These are phyloP conservation scores for Penicillium sp. DNA, from an alignment of 2,329 filamentous ascomycete species.

Conservation along the genomic window DNA sequence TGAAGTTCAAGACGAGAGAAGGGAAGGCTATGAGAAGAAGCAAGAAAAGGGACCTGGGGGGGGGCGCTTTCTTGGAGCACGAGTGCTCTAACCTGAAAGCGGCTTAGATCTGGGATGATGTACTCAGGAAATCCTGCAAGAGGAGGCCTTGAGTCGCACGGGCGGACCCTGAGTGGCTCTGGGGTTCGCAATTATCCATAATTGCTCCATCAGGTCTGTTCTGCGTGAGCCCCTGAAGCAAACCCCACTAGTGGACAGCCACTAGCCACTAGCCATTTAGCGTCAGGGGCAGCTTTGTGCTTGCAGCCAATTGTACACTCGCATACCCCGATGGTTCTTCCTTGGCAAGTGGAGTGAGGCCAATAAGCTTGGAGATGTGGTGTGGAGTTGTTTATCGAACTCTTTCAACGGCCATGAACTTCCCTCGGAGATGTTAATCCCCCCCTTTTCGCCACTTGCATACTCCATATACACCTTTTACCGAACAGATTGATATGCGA, in stretches of 20 bases:
- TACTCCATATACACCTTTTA: too few relatives aligned
- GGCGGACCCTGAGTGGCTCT: conserved; percentile 15
- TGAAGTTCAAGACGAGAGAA: conserved; percentile 21
- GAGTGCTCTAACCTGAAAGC: conserved; percentile 13
- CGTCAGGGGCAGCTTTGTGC: conserved; percentile 17
- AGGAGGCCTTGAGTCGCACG: neutral
- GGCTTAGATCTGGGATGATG: conserved; percentile 9
- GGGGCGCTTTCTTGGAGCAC: neutral
- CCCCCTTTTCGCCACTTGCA: neutral
- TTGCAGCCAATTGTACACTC: conserved; percentile 13
- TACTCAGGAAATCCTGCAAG: neutral
- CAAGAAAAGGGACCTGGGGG: conserved; percentile 17
- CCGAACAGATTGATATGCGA: too few relatives aligned
- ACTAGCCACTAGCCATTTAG: conserved; percentile 13
- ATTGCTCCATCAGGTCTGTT: neutral
- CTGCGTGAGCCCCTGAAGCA: conserved; percentile 13
- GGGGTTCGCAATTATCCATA: conserved; percentile 1
- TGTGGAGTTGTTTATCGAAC: conserved; percentile 9
- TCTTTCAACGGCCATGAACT: conserved; percentile 3
- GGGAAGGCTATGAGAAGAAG: conserved; percentile 9
- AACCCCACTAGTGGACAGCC: conserved; percentile 12
- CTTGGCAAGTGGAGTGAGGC: conserved; percentile 19
- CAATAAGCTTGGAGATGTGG: conserved; percentile 16
- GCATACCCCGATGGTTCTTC: conserved; percentile 22
- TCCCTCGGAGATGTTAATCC: neutral